These are phyloP conservation scores for Bothia castanella DNA, from an alignment of 1,284 basidiomycete species.

Conservation along the genomic window DNA sequence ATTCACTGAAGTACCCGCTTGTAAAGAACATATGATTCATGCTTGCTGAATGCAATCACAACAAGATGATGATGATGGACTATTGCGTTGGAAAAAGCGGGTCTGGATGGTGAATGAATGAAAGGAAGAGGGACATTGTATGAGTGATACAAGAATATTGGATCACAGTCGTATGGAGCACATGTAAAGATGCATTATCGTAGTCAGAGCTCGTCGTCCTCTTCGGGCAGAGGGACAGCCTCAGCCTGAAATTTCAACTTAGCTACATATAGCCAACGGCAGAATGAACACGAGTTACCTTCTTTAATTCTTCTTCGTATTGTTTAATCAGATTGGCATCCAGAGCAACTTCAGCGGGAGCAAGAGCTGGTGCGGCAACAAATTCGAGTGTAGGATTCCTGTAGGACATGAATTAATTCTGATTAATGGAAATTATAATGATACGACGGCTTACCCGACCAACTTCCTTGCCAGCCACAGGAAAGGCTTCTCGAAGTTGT, in stretches of 20 bases:
- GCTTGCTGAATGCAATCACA: constrained; percentile 24
- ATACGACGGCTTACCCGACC: constrained; percentile 70
- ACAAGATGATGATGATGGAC: constrained; percentile 20
- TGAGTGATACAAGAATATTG: constrained; percentile 21
- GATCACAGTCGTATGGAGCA: constrained; percentile 22
- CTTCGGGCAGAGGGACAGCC: constrained; percentile 72
- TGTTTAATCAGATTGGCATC: constrained; percentile 79
- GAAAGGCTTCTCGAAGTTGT: constrained; percentile 99
- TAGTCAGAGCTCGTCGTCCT: constrained; percentile 70
- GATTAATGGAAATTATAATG: not conserved
- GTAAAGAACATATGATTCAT: constrained; percentile 18
- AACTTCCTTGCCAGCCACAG: constrained; percentile 98
- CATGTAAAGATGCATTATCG: constrained; percentile 16
- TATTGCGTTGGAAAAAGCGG: constrained; percentile 26
- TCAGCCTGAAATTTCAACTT: constrained; percentile 51
- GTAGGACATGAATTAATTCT: not conserved
- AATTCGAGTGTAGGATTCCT: constrained; percentile 92
- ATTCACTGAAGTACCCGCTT: constrained; percentile 6
- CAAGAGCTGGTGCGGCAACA: constrained; percentile 93
- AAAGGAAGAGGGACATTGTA: constrained; percentile 14
- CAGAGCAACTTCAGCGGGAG: constrained; percentile 89
- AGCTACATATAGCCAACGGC: constrained; percentile 1
- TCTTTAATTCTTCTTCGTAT: constrained; percentile 79
- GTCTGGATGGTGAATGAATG: constrained; percentile 21
- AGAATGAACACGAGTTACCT: constrained; percentile 40